phyloP scores from a whole-genome alignment of 1,139 yeast genomes.

The Yamadazyma taylorii region DNA sequence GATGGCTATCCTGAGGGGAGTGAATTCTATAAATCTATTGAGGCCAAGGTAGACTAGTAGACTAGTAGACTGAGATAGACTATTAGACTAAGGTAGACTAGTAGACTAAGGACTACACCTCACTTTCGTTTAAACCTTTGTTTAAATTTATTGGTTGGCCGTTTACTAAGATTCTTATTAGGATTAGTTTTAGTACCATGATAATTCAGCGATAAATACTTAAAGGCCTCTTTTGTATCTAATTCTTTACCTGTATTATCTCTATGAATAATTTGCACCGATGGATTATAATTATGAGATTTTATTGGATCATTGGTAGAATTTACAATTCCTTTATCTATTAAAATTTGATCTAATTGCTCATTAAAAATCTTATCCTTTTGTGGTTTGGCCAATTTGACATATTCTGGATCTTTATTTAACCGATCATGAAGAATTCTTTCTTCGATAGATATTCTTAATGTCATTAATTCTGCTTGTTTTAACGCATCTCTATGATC shows the following conservation, averaged over 20 bases:
- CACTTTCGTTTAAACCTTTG: too few relatives aligned
- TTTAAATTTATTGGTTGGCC: not conserved
- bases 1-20: too few relatives aligned
- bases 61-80: too few relatives aligned
- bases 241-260: conserved; percentile 73
- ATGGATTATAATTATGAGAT: conserved; percentile 54
- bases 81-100: too few relatives aligned
- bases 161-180: conserved; percentile 6
- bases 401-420: conserved; percentile 29
- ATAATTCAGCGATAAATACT: conserved; percentile 79
- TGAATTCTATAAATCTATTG: too few relatives aligned
- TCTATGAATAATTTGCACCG: conserved; percentile 59
- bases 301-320: conserved; percentile 2
- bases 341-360: conserved; percentile 31
- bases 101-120: too few relatives aligned
- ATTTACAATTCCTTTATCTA: conserved; percentile 25
- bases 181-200: conserved; percentile 54
- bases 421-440: conserved; percentile 43
- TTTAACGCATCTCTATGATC: conserved; percentile 29
- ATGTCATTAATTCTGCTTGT: conserved; percentile 32
- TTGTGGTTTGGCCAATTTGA: conserved; percentile 30
- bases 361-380: conserved; percentile 28
- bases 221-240: conserved; percentile 77
- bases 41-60: too few relatives aligned
- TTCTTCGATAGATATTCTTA: conserved; percentile 39